A percentile compares a stretch with the other conserved stretches of the same genome.
Evolutionary conservation across 2,329 filamentous ascomycete genomes (phyloP).

Genomic region (Orbilia brochopaga): DNA sequence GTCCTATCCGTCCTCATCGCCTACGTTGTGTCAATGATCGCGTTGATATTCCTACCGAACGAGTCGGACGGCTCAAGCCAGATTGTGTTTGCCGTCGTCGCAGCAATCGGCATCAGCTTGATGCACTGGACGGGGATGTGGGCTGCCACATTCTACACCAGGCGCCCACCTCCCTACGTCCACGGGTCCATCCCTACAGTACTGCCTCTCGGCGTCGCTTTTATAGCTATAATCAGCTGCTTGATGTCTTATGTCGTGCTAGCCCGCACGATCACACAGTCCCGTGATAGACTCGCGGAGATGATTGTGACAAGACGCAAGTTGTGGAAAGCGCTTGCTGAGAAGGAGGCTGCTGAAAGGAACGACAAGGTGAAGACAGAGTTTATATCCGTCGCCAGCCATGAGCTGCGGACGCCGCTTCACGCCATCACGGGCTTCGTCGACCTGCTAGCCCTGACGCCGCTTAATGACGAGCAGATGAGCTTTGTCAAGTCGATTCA

Average conservation of each 20-base stretch:
- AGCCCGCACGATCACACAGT: conserved; percentile 49
- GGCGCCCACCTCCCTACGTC: conserved; percentile 38
- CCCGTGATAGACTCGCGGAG: conserved; percentile 40
- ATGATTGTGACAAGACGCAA: conserved; percentile 50
- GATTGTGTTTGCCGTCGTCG: conserved; percentile 39
- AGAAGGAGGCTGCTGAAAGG: conserved; percentile 48
- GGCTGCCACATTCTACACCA: conserved; percentile 46
- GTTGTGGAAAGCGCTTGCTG: conserved; percentile 46
- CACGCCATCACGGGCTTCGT: conserved; percentile 67
- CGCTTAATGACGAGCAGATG: conserved; percentile 61
- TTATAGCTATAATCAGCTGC: conserved; percentile 48
- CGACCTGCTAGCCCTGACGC: conserved; percentile 64
- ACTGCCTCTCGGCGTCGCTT: conserved; percentile 42
- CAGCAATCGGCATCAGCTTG: conserved; percentile 38
- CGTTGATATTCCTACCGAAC: conserved; percentile 39
- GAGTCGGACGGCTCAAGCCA: conserved; percentile 27
- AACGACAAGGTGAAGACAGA: conserved; percentile 64
- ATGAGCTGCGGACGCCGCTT: conserved; percentile 68
- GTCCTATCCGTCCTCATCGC: conserved; percentile 40
- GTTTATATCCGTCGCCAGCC: conserved; percentile 67
- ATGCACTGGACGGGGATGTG: conserved; percentile 50
- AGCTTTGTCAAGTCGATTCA: conserved; percentile 63
- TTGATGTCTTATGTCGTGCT: conserved; percentile 48
- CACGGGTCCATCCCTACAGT: conserved; percentile 35
- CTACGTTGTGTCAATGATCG: conserved; percentile 37